These are phyloP conservation scores for Fusarium musae DNA, from an alignment of 2,329 filamentous ascomycete genomes.

Conservation along the genomic window DNA sequence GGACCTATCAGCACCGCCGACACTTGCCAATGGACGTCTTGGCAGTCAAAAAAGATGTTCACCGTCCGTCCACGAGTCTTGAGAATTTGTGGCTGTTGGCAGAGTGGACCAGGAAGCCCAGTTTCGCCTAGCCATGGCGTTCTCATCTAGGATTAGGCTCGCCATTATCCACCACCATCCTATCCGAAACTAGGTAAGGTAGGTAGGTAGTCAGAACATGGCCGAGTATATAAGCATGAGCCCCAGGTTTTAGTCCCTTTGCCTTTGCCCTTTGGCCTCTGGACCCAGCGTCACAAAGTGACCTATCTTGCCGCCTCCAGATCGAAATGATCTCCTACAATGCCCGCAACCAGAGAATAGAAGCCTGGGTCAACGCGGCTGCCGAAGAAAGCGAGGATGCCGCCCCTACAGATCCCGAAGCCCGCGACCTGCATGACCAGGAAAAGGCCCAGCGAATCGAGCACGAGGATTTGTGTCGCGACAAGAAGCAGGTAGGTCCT, in stretches of 20 bases:
- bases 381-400: conserved; percentile 41
- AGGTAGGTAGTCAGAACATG: conserved; percentile 16
- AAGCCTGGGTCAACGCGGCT: conserved; percentile 37
- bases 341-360: conserved; percentile 43
- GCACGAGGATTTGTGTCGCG: conserved; percentile 44
- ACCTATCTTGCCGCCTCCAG: conserved; percentile 29
- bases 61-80: conserved; percentile 30
- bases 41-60: conserved; percentile 34
- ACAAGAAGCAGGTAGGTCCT: conserved; percentile 44
- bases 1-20: conserved; percentile 37
- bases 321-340: conserved; percentile 42
- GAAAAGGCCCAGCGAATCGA: conserved; percentile 46
- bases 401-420: conserved; percentile 40
- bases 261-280: conserved; percentile 11
- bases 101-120: conserved; percentile 38
- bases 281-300: conserved; percentile 40
- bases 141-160: conserved; percentile 34
- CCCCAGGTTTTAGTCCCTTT: conserved; percentile 30
- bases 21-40: conserved; percentile 26
- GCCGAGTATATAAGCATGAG: conserved; percentile 40
- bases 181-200: background rate
- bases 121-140: conserved; percentile 34
- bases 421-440: conserved; percentile 44
- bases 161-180: conserved; percentile 34
- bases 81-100: conserved; percentile 40